phyloP scores from a whole-genome alignment of 2,329 filamentous ascomycete species.

The Raffaelea arxii region DNA sequence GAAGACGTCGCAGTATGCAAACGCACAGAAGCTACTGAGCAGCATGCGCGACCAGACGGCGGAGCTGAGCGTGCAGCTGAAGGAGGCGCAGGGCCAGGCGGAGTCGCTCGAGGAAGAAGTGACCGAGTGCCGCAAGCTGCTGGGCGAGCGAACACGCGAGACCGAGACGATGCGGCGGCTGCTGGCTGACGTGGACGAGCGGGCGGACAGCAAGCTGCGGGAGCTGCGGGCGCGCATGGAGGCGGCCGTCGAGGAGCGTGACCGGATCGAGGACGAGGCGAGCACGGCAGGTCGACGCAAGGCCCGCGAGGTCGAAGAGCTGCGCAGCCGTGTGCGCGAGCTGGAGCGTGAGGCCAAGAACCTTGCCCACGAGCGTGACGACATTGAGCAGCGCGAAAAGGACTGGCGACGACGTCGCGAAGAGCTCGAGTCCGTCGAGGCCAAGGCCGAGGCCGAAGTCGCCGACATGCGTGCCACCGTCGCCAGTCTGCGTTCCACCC shows the following conservation, averaged over 20 bases:
- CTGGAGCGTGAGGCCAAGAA: constrained; percentile 67
- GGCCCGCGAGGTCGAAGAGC: constrained; percentile 76
- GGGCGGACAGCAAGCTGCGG: constrained; percentile 69
- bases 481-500: constrained; percentile 63
- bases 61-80: constrained; percentile 84
- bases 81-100: constrained; percentile 71
- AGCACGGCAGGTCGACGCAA: constrained; percentile 66
- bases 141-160: constrained; percentile 82
- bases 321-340: constrained; percentile 69
- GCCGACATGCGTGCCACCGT: constrained; percentile 69
- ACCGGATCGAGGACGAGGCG: constrained; percentile 85
- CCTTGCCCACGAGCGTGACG: constrained; percentile 65
- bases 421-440: constrained; percentile 63
- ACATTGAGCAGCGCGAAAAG: constrained; percentile 62
- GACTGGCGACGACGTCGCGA: constrained; percentile 66
- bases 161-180: constrained; percentile 90
- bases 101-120: constrained; percentile 90
- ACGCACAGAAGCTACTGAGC: constrained; percentile 73
- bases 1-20: constrained; percentile 77
- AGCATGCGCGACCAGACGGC: constrained; percentile 90
- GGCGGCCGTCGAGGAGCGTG: constrained; percentile 83
- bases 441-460: constrained; percentile 62
- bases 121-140: constrained; percentile 73
- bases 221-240: constrained; percentile 89
- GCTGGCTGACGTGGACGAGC: constrained; percentile 74